A percentile compares a stretch with the other conserved stretches of the same genome.
phyloP scores from a whole-genome alignment of 495 filamentous ascomycete species.

The Bathelium albidoporum region DNA sequence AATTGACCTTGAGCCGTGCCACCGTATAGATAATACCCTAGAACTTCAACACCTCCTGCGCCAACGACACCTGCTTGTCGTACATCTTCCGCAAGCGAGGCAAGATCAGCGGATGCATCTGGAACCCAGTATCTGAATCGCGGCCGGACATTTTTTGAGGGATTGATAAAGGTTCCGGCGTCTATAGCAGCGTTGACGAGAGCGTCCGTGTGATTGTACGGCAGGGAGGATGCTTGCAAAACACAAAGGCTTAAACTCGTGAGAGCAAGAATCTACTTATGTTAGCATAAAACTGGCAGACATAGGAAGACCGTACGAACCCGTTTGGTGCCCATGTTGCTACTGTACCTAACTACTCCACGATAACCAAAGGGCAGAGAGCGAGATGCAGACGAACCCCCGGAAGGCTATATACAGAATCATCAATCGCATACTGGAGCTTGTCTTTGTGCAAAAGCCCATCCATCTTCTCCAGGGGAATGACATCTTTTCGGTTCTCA shows the following conservation, averaged over 20 bases:
- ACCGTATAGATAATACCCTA: constrained; percentile 37
- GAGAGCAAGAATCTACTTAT: neutral
- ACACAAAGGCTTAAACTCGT: neutral
- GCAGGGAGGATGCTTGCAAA: neutral
- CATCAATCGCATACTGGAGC: neutral
- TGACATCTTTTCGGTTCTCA: neutral
- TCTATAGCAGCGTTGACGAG: constrained; percentile 12
- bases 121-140: constrained; percentile 27
- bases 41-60: constrained; percentile 36
- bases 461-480: neutral
- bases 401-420: no score
- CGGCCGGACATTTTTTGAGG: constrained; percentile 10
- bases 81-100: constrained; percentile 29
- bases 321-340: no score
- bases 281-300: no score
- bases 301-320: no score
- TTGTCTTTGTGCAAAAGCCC: neutral
- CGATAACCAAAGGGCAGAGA: no score
- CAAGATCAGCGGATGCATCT: constrained; percentile 32
- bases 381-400: no score
- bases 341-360: no score
- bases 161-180: constrained; percentile 15
- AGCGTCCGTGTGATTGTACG: constrained; percentile 7
- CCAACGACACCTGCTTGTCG: constrained; percentile 27
- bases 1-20: neutral